Evolutionary conservation across 139 green algal species (phyloP), one percentile per base, ranked within the genome.

Genomic region (Coelastrella sp.): DNA sequence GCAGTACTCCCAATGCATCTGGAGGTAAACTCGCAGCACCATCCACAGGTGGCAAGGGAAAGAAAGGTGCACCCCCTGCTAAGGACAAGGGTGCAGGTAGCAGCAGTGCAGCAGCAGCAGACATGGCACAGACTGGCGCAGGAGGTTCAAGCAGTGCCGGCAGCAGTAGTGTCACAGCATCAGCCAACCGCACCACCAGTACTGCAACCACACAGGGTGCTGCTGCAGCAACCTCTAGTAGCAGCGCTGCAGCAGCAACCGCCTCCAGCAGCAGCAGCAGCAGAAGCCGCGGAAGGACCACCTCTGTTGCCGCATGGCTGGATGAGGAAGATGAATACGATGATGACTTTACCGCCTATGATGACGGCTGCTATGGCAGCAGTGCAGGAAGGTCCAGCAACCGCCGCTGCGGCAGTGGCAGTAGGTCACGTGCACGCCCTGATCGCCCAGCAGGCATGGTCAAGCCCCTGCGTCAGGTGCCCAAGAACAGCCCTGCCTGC

Each of bases 311-410:
- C 11, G 15, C 45, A 15, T 80, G 72, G 72, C 48, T 80, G 5
- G 72, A 74, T 15, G 66, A 74, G 1, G 66, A 74, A 51, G 72
- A 80, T 43, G 72, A 74, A 51, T 45, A 80, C 30, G 72, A 80
- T 48, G 72, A 67, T 2, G 72, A 80, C 27, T 80, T 80, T 19
- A 32, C 71, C 0, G 32, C 38, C 4, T 30, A 53, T 3, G 66
- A 80, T 0, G 41, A 79, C 4, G 71, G 35, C 34, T 41, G 35
- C 51, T 25, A 23, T 21, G 15, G 34, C 23, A 71, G 75, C 53
- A 13, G 53, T 15, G 73, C 48, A 0, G 53, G 35, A 23, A 51
- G 53, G n/a, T 38, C 17, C 34, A 21, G 32, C 32, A 38, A 45
- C 32, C 40, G 53, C 5, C 43, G 53, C 76, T 59, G 43, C 79